Conservation (phyloP, 2,329 filamentous ascomycete genomes). For the Samsoniella hepiali region DNA sequence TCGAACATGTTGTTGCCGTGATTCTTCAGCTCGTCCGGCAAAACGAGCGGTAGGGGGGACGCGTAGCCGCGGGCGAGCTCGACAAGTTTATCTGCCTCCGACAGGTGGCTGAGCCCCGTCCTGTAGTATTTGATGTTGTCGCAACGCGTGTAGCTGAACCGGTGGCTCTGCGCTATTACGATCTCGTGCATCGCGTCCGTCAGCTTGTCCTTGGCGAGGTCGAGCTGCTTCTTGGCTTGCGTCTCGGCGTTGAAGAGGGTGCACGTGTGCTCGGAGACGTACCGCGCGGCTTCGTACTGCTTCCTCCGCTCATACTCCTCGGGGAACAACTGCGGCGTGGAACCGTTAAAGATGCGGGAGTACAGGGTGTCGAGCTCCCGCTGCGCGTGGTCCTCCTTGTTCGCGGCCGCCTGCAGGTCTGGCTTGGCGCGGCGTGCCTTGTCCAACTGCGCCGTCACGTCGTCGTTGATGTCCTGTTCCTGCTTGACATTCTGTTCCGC, state of each 20-base stretch:
- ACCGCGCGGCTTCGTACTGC: conserved; percentile 28
- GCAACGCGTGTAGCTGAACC: conserved; percentile 52
- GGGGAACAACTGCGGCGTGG: conserved; percentile 50
- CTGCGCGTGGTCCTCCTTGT: conserved; percentile 40
- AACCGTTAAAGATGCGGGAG: conserved; percentile 50
- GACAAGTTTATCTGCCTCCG: conserved; percentile 43
- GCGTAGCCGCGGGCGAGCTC: conserved; percentile 39
- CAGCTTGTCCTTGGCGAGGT: too few relatives aligned
- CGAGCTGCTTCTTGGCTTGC: conserved; percentile 40
- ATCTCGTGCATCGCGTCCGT: too few relatives aligned
- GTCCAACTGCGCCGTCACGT: conserved; percentile 37
- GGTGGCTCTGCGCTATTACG: too few relatives aligned
- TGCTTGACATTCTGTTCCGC: conserved; percentile 47
- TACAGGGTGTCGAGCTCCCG: conserved; percentile 50
- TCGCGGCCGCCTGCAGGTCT: conserved; percentile 36
- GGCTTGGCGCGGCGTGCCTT: conserved; percentile 37
- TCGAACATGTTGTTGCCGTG: conserved; percentile 47
- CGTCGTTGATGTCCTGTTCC: conserved; percentile 40
- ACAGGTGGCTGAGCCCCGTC: conserved; percentile 52
- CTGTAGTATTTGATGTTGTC: conserved; percentile 48
- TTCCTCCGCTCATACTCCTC: conserved; percentile 50
- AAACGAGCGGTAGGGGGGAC: conserved; percentile 35
- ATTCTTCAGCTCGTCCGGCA: conserved; percentile 43
- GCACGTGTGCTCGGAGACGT: too few relatives aligned
- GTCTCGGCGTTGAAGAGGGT: conserved; percentile 37